These are phyloP conservation scores for Cercophora samala DNA, from an alignment of 495 filamentous ascomycete species.

Conservation along the genomic window DNA sequence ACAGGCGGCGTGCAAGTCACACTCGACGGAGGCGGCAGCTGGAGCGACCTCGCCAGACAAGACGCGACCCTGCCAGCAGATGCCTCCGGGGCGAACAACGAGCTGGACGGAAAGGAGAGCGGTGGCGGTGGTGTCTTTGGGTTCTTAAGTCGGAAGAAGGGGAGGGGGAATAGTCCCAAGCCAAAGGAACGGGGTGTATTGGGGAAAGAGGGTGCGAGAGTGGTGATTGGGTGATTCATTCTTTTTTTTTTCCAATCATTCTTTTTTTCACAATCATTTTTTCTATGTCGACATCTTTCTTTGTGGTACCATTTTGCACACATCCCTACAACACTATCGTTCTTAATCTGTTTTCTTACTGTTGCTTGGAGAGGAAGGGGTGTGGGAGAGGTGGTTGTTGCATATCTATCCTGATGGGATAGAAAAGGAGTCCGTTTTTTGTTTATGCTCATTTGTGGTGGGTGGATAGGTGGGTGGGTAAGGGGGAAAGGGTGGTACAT, in stretches of 20 bases:
- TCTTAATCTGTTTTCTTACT: neutral
- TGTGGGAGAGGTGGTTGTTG: neutral
- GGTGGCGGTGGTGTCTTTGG: slow-evolving; percentile 75
- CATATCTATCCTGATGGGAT: neutral
- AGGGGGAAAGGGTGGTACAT: neutral
- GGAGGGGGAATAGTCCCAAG: slow-evolving; percentile 86
- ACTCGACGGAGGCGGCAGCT: slow-evolving; percentile 80
- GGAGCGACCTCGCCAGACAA: slow-evolving; percentile 83
- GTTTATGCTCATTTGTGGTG: no score
- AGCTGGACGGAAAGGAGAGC: slow-evolving; percentile 43
- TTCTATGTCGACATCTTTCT: neutral
- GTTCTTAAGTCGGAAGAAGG: slow-evolving; percentile 84
- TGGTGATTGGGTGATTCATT: slow-evolving; percentile 56
- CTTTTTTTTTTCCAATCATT: neutral
- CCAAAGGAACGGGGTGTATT: slow-evolving; percentile 90
- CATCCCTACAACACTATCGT: neutral
- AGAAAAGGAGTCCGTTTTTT: neutral
- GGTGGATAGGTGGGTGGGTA: neutral
- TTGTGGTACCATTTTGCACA: neutral
- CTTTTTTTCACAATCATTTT: neutral
- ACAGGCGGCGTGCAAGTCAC: slow-evolving; percentile 89
- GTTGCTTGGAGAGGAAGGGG: neutral
- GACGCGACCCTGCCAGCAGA: slow-evolving; percentile 74
- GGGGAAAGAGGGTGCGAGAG: slow-evolving; percentile 90
- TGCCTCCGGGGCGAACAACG: slow-evolving; percentile 48